Evolutionary conservation across 2,329 filamentous ascomycete species (phyloP).

Genomic region (Ascochyta fabae): DNA sequence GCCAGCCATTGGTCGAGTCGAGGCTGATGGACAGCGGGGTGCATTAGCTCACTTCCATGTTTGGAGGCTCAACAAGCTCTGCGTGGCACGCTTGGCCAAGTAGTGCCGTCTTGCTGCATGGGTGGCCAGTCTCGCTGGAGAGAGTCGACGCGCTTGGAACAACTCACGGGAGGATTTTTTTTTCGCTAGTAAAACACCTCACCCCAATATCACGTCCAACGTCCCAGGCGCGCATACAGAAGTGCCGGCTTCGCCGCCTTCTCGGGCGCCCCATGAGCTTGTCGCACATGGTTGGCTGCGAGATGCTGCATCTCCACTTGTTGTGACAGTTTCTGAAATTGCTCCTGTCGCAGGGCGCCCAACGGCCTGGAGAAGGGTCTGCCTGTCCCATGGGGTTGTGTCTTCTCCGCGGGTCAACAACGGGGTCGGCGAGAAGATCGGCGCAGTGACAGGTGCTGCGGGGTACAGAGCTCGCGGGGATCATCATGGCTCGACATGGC

Average conservation of each 20-base stretch:
- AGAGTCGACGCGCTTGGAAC: conserved; percentile 22
- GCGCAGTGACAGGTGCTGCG: conserved; percentile 13
- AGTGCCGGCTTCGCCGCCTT: conserved; percentile 3
- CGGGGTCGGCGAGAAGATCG: conserved; percentile 1
- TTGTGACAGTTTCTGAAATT: conserved; percentile 2
- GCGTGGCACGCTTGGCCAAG: conserved; percentile 24
- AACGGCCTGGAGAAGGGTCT: background rate
- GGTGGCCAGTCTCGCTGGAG: conserved; percentile 1
- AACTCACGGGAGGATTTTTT: conserved; percentile 34
- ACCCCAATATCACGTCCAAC: conserved; percentile 5
- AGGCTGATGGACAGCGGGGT: conserved; percentile 30
- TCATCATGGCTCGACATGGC: background rate
- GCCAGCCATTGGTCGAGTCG: conserved; percentile 21
- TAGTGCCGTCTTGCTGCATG: conserved; percentile 23
- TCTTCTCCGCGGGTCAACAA: background rate
- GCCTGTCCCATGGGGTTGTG: conserved; percentile 8
- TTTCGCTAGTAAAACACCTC: conserved; percentile 1
- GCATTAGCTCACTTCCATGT: conserved; percentile 29
- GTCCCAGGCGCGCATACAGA: background rate
- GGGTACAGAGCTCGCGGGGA: conserved; percentile 6
- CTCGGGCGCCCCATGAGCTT: conserved; percentile 4
- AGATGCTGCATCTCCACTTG: conserved; percentile 6
- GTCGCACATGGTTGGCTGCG: conserved; percentile 1
- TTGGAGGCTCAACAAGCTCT: conserved; percentile 38
- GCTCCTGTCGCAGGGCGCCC: conserved; percentile 2